These are phyloP conservation scores for Picea sitchensis DNA, from an alignment of 75 land plant genomes.

Conservation along the genomic window DNA sequence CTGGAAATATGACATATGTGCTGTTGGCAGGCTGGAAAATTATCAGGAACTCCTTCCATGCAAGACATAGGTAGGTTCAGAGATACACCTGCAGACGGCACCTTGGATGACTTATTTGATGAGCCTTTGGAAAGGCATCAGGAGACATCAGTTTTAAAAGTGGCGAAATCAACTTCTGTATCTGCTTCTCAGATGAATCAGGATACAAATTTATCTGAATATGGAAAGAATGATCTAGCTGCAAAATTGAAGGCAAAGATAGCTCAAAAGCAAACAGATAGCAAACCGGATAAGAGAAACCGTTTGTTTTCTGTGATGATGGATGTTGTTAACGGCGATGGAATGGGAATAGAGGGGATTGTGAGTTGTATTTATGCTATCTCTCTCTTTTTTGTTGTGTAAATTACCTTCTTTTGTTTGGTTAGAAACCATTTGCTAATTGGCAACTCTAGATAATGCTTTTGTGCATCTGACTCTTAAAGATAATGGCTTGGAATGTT, in stretches of 20 bases:
- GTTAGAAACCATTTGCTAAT: background rate
- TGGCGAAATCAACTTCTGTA: slow-evolving; percentile 45
- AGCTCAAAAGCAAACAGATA: slow-evolving; percentile 64
- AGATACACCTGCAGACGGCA: slow-evolving; percentile 87
- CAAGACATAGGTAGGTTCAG: slow-evolving; percentile 72
- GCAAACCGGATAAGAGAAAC: slow-evolving; percentile 44
- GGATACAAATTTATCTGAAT: slow-evolving; percentile 15
- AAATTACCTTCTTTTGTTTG: background rate
- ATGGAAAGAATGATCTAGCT: slow-evolving; percentile 59
- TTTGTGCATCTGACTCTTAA: background rate
- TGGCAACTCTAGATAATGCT: background rate
- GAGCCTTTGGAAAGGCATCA: slow-evolving; percentile 31
- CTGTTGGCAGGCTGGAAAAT: slow-evolving; percentile 23
- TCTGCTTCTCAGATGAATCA: slow-evolving; percentile 24
- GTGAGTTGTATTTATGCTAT: slow-evolving; percentile 29
- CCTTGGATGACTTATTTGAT: slow-evolving; percentile 88
- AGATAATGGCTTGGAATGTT: background rate
- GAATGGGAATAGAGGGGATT: slow-evolving; percentile 61
- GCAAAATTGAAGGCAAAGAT: slow-evolving; percentile 73
- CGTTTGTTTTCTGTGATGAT: slow-evolving; percentile 51
- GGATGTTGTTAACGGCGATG: slow-evolving; percentile 67
- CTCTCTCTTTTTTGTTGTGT: background rate
- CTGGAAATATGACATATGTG: background rate
- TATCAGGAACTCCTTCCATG: too few species aligned
- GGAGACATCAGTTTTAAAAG: slow-evolving; percentile 38